These are phyloP conservation scores for Cercophora newfieldiana DNA, from an alignment of 495 filamentous ascomycete genomes.

Conservation along the genomic window DNA sequence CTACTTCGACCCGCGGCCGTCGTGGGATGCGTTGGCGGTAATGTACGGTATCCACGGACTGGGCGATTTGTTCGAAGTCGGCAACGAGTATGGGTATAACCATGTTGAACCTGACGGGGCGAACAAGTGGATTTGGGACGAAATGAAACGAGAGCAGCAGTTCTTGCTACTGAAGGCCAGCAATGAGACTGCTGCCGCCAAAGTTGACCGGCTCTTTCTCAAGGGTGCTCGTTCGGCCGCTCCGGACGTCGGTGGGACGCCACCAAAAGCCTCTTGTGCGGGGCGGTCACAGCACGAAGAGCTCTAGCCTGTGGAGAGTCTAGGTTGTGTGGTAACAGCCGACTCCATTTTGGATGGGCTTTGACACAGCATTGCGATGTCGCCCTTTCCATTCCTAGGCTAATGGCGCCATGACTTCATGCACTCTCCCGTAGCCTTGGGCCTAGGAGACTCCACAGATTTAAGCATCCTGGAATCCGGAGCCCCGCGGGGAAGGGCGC, in stretches of 20 bases:
- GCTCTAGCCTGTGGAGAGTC: no score
- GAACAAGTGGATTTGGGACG: conserved; percentile 40
- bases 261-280: no score
- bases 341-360: no score
- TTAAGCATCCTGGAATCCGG: background rate
- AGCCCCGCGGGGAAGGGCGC: no score
- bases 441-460: no score
- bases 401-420: no score
- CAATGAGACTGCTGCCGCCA: conserved; percentile 21
- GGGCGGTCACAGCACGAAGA: no score
- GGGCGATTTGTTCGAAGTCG: conserved; percentile 34
- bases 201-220: conserved; percentile 28
- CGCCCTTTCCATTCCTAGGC: no score
- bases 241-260: background rate
- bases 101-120: conserved; percentile 31
- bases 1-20: conserved; percentile 32
- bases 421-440: no score
- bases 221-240: conserved; percentile 15
- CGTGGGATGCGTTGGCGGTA: conserved; percentile 49
- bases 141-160: conserved; percentile 30
- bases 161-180: conserved; percentile 33
- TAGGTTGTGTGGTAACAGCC: no score
- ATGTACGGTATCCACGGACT: conserved; percentile 46
- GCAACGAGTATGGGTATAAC: conserved; percentile 37
- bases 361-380: no score